Conservation (phyloP, 2,329 filamentous ascomycete species). For the Lasiodiplodia theobromae region DNA sequence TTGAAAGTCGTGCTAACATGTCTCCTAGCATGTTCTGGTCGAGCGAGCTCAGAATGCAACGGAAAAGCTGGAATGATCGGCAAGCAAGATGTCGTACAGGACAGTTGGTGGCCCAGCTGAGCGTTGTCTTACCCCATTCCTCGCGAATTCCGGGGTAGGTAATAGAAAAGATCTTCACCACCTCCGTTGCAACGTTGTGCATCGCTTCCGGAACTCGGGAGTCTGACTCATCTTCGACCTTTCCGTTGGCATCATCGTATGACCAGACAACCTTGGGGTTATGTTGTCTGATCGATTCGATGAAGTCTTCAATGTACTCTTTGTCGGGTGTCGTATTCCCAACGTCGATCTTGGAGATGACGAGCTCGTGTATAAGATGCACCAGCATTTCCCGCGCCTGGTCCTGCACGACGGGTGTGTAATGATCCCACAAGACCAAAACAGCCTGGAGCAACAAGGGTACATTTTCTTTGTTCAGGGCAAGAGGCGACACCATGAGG, state of each 20-base stretch:
- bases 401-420: conserved; percentile 92
- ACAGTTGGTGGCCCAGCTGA: conserved; percentile 97
- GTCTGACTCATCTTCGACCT: conserved; percentile 70
- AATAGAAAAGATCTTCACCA: conserved; percentile 84
- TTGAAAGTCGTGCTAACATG: conserved; percentile 93
- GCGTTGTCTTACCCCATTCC: conserved; percentile 85
- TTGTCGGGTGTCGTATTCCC: conserved; percentile 70
- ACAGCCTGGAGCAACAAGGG: conserved; percentile 89
- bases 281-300: conserved; percentile 84
- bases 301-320: conserved; percentile 81
- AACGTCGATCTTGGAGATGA: conserved; percentile 78
- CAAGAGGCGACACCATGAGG: conserved; percentile 90
- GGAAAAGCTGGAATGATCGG: conserved; percentile 95
- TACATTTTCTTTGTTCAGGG: conserved; percentile 78
- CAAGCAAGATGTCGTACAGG: conserved; percentile 94
- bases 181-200: conserved; percentile 80
- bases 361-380: conserved; percentile 93
- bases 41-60: conserved; percentile 87
- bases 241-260: conserved; percentile 91
- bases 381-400: conserved; percentile 98
- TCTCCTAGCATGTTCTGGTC: conserved; percentile 95
- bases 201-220: conserved; percentile 87
- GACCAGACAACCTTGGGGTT: conserved; percentile 88
- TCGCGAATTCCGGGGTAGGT: conserved; percentile 87
- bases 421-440: conserved; percentile 96